Evolutionary conservation across 2,329 filamentous ascomycete species (phyloP), one percentile per base, ranked within the genome.

Genomic region (Fusarium veterinarium): DNA sequence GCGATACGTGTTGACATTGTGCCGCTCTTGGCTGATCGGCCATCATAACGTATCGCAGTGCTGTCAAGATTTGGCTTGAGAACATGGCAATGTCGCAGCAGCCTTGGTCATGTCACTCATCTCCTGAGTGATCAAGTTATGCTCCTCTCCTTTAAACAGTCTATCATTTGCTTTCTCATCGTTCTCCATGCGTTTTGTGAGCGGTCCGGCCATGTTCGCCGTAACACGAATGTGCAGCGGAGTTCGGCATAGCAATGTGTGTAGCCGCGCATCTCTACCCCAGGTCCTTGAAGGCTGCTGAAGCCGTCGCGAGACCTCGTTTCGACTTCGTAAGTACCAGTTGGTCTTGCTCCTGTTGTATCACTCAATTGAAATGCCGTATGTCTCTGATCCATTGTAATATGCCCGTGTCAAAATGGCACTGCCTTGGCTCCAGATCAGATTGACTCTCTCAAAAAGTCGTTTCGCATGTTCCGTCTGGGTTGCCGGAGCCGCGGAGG

Each of bases 261-360:
- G 31, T 14, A 33, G 31, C 31, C 31, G 31, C 31, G 31, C 14
- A 33, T 33, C 12, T 14, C 20, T 17, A 16, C 13, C 3, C 20
- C 20, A 17, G 12, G 16, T 23, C 28, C 16, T 23, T 13, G 46
- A 19, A 31, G 23, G 30, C 30, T 33, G 7, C 5, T 8, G 20
- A 17, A 2, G 28, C 28, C 3, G 3, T 31, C 5, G 20, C 4
- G 0, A 31, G 28, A 9, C 28, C 7, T 23, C 2, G 9, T 13
- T 10, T 19, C 5, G 28, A 1, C 2, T n/a, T 13, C 31, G 10
- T 31, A 5, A 31, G 11, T 49, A 23, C 10, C 30, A 5, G 5
- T 8, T 20, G 11, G 5, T 6, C 46, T 49, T 3, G 2, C 33
- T 33, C 10, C 13, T 31, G 28, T 1, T 23, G 5, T 12, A 0